Conservation (phyloP, 768 basidiomycete species). For the Leccinum barrowsii region DNA sequence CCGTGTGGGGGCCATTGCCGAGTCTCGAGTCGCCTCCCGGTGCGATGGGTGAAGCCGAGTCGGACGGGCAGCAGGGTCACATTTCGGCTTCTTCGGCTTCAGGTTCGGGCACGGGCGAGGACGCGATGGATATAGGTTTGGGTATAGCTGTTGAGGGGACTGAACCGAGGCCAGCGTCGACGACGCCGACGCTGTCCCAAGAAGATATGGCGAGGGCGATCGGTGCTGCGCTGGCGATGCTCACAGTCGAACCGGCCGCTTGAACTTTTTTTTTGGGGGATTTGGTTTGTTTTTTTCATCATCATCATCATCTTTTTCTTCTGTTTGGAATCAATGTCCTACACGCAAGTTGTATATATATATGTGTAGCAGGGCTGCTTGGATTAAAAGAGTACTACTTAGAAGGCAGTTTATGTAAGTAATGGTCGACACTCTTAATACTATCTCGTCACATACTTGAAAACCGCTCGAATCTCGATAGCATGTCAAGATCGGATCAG, state of each 20-base stretch:
- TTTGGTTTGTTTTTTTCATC: not conserved
- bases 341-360: not conserved
- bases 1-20: not conserved
- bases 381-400: not conserved
- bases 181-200: conserved; percentile 15
- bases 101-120: not conserved
- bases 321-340: not conserved
- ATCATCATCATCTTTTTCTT: not conserved
- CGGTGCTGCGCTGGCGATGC: conserved; percentile 17
- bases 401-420: not conserved
- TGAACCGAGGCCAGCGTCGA: not conserved
- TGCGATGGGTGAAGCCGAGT: not conserved
- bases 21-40: not conserved
- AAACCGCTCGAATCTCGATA: not conserved
- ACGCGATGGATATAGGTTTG: not conserved
- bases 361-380: not conserved
- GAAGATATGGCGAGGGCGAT: conserved; percentile 25
- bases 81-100: not conserved
- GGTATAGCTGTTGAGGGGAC: not conserved
- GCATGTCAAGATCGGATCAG: not conserved
- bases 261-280: not conserved
- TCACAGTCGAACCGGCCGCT: not conserved
- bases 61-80: not conserved
- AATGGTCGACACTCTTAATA: not conserved
- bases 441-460: not conserved